A percentile compares a stretch with the other conserved stretches of the same genome.
phyloP scores from a whole-genome alignment of 192 early-diverging fungal genomes.

The Allomyces macrogynus region DNA sequence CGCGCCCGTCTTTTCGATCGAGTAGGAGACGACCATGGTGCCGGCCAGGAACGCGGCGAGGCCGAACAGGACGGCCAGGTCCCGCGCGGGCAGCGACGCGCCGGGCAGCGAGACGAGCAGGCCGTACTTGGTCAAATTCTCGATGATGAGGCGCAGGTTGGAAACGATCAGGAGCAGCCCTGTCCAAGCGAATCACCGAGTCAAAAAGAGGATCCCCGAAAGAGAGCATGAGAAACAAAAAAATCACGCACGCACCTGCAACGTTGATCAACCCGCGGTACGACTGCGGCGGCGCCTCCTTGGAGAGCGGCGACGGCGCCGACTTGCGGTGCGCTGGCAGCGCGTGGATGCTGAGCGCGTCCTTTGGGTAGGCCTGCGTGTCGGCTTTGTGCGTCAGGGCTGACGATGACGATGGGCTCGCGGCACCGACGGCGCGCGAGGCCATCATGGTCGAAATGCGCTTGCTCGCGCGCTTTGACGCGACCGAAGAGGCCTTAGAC shows the following conservation, averaged over 20 bases:
- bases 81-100: constrained; percentile 22
- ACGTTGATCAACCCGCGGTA: constrained; percentile 72
- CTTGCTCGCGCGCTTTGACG: too few relatives aligned
- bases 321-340: constrained; percentile 38
- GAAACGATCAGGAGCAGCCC: constrained; percentile 50
- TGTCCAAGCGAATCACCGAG: constrained; percentile 2
- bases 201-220: constrained; percentile 1
- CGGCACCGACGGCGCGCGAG: too few relatives aligned
- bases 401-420: too few relatives aligned
- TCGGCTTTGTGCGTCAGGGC: too few relatives aligned
- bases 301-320: constrained; percentile 51
- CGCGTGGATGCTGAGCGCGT: constrained; percentile 12
- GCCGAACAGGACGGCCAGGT: constrained; percentile 31
- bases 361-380: not conserved
- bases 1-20: constrained; percentile 34
- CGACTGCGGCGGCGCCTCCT: constrained; percentile 65
- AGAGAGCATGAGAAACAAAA: not conserved
- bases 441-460: too few relatives aligned
- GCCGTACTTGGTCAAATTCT: constrained; percentile 78
- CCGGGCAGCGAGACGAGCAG: constrained; percentile 52
- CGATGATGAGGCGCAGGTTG: constrained; percentile 63
- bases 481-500: too few relatives aligned
- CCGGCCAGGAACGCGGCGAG: constrained; percentile 26
- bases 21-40: constrained; percentile 32
- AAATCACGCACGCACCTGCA: constrained; percentile 20